These are phyloP conservation scores for Boletus tomentosulus DNA, from an alignment of 768 basidiomycete genomes.

Conservation along the genomic window DNA sequence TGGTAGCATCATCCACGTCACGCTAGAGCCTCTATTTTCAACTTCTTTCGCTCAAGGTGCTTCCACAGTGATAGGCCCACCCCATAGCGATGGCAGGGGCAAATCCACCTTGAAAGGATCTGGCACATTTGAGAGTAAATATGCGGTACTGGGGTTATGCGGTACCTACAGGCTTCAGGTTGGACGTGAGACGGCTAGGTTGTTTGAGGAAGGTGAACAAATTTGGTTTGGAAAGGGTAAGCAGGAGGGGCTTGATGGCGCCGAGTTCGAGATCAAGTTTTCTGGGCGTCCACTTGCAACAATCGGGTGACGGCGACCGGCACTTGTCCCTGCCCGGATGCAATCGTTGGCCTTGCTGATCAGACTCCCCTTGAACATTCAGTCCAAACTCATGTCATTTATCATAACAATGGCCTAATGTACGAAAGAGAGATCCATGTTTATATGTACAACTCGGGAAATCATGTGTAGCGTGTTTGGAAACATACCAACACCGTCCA, in stretches of 20 bases:
- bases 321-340: no score
- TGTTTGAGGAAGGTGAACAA: neutral
- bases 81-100: neutral
- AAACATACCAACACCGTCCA: neutral
- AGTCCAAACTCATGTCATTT: neutral
- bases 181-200: neutral
- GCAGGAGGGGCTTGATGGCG: neutral
- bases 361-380: neutral
- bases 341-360: no score
- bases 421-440: constrained; percentile 2
- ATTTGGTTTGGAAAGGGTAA: no score
- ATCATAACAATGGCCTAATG: neutral
- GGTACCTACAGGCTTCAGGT: neutral
- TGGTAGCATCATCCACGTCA: neutral
- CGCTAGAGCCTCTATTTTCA: neutral
- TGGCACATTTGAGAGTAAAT: neutral
- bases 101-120: neutral
- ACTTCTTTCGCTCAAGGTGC: neutral
- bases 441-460: constrained; percentile 4
- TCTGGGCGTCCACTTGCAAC: no score
- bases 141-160: neutral
- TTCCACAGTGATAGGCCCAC: neutral
- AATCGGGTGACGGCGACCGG: no score
- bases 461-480: neutral
- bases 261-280: no score